Base-by-base conservation (phyloP, 495 filamentous ascomycete species). In the Talaromyces stipitatus region DNA sequence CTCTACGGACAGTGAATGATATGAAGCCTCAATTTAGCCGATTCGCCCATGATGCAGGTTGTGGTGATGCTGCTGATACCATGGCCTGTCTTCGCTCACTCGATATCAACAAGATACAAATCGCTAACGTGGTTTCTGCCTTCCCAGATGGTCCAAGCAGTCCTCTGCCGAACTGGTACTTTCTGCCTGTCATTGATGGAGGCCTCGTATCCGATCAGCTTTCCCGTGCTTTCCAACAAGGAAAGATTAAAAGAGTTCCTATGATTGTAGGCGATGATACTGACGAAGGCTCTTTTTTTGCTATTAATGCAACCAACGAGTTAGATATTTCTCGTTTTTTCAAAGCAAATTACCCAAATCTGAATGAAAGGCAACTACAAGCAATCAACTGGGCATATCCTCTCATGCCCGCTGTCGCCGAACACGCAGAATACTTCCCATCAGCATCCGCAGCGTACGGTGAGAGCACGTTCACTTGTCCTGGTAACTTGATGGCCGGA, bases 401-500 rank as follows among this genome's bases (percentile, higher is more conserved):
- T 23, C 59, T 68, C 10, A 64, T 61, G 43, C 66, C 77, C 63
- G 64, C 78, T 50, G 1, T 68, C 43, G 58, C 68, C 2, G 54
- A 60, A 6, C 71, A 70, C 22, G 81, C 77, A 7, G 68, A 70
- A 45, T 85, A 78, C 63, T 86, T 82, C 72, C 67, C 76, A 0
- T 76, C 82, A 14, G 73, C 78, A 5, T 74, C 79, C 12, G 72
- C 78, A n/a, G 78, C 78, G 2, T 90, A 86, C 58, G 85, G 85
- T 28, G 83, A 89, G 45, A 75, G 84, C 57, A 78, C 82, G 1
- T 89, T 90, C 64, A 83, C 73, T 61, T 89, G 85, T 58, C 85
- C 85, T 0, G 75, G 74, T 0, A 67, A 67, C 26, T 50, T 59
- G 12, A 66, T 72, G 55, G 58, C 66, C 1, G 64, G 82, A 18